Percentiles rank a stretch among this genome's conserved stretches.
phyloP scores from a whole-genome alignment of 768 basidiomycete species.

The Naganishia vishniacii region DNA sequence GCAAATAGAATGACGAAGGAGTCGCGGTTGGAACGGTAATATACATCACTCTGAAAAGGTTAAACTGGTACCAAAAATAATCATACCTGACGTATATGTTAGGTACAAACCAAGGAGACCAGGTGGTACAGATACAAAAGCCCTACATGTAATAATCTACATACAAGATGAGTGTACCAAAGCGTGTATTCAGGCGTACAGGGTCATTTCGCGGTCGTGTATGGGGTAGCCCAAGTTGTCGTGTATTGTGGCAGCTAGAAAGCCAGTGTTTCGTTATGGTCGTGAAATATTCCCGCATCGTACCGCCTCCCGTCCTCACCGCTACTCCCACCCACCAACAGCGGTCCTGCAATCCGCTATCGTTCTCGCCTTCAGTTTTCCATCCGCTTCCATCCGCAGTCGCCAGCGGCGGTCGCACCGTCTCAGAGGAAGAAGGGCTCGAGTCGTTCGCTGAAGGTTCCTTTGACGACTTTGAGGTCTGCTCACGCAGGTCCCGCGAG shows the following conservation, averaged over 20 bases:
- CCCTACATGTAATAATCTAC: too few relatives aligned
- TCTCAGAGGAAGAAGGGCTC: background rate
- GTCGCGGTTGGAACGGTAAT: too few relatives aligned
- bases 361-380: background rate
- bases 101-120: too few relatives aligned
- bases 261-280: background rate
- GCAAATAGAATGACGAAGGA: background rate
- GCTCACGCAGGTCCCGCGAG: too few relatives aligned
- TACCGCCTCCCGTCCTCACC: background rate
- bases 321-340: background rate
- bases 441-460: background rate
- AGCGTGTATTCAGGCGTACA: too few relatives aligned
- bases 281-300: background rate
- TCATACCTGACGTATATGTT: too few relatives aligned
- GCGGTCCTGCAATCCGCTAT: background rate
- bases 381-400: background rate
- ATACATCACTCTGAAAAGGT: too few relatives aligned
- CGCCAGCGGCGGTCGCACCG: background rate
- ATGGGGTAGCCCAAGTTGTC: too few relatives aligned
- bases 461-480: background rate
- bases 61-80: too few relatives aligned
- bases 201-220: too few relatives aligned
- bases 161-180: too few relatives aligned
- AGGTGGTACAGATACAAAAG: too few relatives aligned
- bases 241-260: background rate